phyloP scores from a whole-genome alignment of 129 eudicot species.

The Erigeron canadensis region DNA sequence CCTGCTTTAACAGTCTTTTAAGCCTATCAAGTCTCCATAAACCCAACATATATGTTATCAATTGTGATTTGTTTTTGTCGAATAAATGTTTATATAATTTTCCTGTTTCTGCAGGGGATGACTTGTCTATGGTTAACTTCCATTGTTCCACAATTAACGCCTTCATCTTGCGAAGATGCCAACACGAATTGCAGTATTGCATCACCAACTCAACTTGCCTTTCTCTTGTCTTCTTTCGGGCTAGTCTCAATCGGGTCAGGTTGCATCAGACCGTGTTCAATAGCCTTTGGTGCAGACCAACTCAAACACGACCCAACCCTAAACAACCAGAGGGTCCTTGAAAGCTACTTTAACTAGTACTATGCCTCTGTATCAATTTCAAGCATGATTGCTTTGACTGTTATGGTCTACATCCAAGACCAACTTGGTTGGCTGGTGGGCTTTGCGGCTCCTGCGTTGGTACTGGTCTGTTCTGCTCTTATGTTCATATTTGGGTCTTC shows the following conservation, averaged over 20 bases:
- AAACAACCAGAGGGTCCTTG: conserved; percentile 36
- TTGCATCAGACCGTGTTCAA: conserved; percentile 52
- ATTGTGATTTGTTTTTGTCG: background rate
- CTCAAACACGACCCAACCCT: conserved; percentile 31
- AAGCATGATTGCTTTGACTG: conserved; percentile 28
- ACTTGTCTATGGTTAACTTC: conserved; percentile 62
- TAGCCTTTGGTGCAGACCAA: conserved; percentile 73
- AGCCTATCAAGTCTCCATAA: too few relatives aligned
- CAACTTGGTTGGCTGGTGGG: conserved; percentile 54
- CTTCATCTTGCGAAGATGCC: conserved; percentile 43
- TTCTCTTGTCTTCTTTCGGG: conserved; percentile 45
- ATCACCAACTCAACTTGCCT: conserved; percentile 35
- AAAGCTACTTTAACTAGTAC: conserved; percentile 66
- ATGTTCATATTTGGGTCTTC: conserved; percentile 43
- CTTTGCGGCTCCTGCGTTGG: conserved; percentile 48
- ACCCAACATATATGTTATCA: too few relatives aligned
- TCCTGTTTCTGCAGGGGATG: conserved; percentile 51
- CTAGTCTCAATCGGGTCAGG: conserved; percentile 61
- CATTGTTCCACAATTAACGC: conserved; percentile 54
- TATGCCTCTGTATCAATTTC: conserved; percentile 40
- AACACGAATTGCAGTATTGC: conserved; percentile 33
- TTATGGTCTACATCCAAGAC: conserved; percentile 58
- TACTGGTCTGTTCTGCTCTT: conserved; percentile 42
- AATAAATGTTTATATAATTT: background rate
- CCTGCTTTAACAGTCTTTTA: too few relatives aligned